These are phyloP conservation scores for Knoxia roxburghii DNA, from an alignment of 257 asterid species.

Conservation along the genomic window DNA sequence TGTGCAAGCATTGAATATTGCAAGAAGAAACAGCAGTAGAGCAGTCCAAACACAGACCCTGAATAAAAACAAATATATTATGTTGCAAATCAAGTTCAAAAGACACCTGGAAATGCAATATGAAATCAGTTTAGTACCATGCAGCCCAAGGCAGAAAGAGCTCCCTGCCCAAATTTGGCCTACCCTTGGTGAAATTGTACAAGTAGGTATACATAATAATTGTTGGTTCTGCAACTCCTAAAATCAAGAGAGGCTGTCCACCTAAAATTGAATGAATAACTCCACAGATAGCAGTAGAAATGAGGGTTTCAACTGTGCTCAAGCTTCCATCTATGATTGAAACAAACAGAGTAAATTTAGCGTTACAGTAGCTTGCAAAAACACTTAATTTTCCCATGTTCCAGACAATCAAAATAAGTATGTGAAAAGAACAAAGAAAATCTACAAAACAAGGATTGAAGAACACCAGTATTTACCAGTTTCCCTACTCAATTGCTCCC, in stretches of 20 bases:
- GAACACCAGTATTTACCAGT: conserved; percentile 49
- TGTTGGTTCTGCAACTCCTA: conserved; percentile 97
- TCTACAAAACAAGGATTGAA: neutral
- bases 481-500: conserved; percentile 86
- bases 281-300: conserved; percentile 86
- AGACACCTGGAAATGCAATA: neutral
- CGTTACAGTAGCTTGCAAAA: neutral
- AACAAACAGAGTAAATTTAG: conserved; percentile 1
- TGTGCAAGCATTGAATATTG: conserved; percentile 69
- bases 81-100: neutral
- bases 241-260: conserved; percentile 85
- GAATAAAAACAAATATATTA: conserved; percentile 6
- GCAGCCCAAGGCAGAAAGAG: conserved; percentile 87
- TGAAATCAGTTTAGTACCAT: conserved; percentile 42
- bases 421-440: neutral
- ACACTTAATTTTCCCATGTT: neutral
- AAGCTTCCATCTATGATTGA: conserved; percentile 60
- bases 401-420: neutral
- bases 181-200: conserved; percentile 47
- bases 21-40: conserved; percentile 62
- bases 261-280: conserved; percentile 73
- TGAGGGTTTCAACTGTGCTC: conserved; percentile 79
- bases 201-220: conserved; percentile 84
- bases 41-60: conserved; percentile 98
- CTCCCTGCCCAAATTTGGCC: conserved; percentile 51